These are phyloP conservation scores for Plantago major DNA, from an alignment of 257 asterid species.

Conservation along the genomic window DNA sequence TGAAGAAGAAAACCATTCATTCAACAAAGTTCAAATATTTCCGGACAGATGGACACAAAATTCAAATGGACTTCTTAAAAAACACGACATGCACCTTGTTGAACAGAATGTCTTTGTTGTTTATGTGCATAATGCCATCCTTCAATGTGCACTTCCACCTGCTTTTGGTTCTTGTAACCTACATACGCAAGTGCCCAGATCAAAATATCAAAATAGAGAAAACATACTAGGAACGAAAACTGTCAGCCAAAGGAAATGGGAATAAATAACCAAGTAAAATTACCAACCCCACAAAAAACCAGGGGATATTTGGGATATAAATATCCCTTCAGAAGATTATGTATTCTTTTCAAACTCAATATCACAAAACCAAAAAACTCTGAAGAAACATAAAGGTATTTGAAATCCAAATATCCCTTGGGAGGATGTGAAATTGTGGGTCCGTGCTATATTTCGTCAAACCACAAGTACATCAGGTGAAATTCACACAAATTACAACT, in stretches of 20 bases:
- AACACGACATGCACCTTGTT: constrained; percentile 36
- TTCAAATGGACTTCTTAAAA: neutral
- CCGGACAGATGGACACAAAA: constrained; percentile 8
- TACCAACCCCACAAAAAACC: neutral
- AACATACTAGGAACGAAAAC: neutral
- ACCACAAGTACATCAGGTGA: neutral
- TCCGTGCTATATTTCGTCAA: neutral
- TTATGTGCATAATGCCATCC: constrained; percentile 97
- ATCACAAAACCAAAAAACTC: neutral
- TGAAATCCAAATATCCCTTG: neutral
- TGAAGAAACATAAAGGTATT: neutral
- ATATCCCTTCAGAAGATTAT: neutral
- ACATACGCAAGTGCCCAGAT: constrained; percentile 14
- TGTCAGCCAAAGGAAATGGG: neutral
- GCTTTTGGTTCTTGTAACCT: constrained; percentile 98
- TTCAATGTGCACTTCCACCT: constrained; percentile 94
- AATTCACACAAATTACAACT: neutral
- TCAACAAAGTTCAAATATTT: neutral
- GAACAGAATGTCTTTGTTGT: constrained; percentile 83
- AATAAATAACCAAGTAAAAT: neutral
- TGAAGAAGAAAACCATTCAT: constrained; percentile 28
- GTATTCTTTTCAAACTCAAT: neutral
- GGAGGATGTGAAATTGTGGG: neutral
- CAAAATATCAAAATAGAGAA: neutral
- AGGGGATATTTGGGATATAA: too few species aligned